Evolutionary conservation across 306 rosid species (phyloP), one percentile per base, ranked within the genome.

Genomic region (Cucurbita maxima): DNA sequence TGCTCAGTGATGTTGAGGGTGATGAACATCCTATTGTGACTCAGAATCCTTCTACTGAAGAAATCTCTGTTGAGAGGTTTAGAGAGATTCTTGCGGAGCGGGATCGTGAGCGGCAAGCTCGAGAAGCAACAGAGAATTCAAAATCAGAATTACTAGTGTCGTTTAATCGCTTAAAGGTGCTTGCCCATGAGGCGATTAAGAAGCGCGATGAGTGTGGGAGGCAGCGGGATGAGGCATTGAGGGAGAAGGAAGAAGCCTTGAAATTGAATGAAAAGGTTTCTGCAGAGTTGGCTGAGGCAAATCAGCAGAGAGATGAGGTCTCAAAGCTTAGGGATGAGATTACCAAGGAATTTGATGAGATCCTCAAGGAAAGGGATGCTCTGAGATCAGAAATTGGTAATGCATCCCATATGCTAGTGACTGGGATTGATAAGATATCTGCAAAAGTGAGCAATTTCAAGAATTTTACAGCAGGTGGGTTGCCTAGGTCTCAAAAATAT

Each of bases 1-100:
- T 94, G 56, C 95, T 94, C 75, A 94, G 99, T 77, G 99, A 94
- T 69, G 96, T 94, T 70, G 99, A 94, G 71, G 90, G 81, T 22
- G 96, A 85, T 15, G 95, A 50, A 50, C 18, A 89, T 68, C 86
- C 92, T 74, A 77, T 81, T 40, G 44, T 45, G 36, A 61, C 80
- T 0, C 77, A 75, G 43, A 51, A 76, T 71, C 60, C 91, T 14
- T 64, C 84, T 10, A 72, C 83, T 16, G 96, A 86, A 4, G 90
- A 94, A 38, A 75, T 88, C 9, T 89, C 99, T 51, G 77, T 78
- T 13, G 97, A 89, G 64, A 81, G 77, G 68, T 72, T 83, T 64
- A 83, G 80, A 38, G 95, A 94, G 87, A 82, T 89, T 53, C 81
- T 86, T 51, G 85, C 79, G 3, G 97, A 94, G 85, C 92, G 89